Evolutionary conservation across 2,329 filamentous ascomycete genomes (phyloP), one percentile per base, ranked within the genome.

Genomic region (Calonectria fujianensis): DNA sequence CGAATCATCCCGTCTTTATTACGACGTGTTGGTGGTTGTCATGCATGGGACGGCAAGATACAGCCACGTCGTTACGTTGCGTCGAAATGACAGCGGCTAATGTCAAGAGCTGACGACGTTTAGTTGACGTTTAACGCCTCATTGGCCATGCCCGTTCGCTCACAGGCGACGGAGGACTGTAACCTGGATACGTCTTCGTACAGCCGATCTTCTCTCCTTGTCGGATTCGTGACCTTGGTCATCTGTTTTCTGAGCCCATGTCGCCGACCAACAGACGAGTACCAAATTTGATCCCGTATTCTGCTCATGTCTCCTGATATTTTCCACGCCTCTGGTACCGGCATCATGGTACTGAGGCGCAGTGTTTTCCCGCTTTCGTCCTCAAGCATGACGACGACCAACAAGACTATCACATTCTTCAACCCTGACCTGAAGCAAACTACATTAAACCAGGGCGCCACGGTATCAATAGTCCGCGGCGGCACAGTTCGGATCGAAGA

Each of bases 1-100:
- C 77, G 77, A 80, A 32, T 73, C 66, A 65, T 70, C 69, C 75
- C 48, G 61, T 69, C 59, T 45, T 54, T 66, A 27, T 32, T 57
- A 70, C 66, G 73, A 66, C 63, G 52, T 65, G 70, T 73, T 77
- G 57, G 71, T 41, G 37, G 32, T 29, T 39, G 57, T 20, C 51
- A 31, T 31, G 27, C 29, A 54, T 18, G 10, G 39, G 18, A 35
- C 20, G 48, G 48, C 32, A 32, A 24, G 29, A 29, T 50, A 27
- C 50, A 73, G 51, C 70, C 70, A 74, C 57, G 41, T 35, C 45
- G 18, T 57, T 32, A 13, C 45, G 61, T 37, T 57, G 69, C 50
- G 41, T 57, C 61, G 35, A 65, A 57, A n/a, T 59, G 67, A 57
- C 67, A 70, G 51, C 59, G 41, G 35, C 67, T 13, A 37, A 27